Evolutionary conservation across 306 rosid species (phyloP).

Genomic region (Sophora flavescens): DNA sequence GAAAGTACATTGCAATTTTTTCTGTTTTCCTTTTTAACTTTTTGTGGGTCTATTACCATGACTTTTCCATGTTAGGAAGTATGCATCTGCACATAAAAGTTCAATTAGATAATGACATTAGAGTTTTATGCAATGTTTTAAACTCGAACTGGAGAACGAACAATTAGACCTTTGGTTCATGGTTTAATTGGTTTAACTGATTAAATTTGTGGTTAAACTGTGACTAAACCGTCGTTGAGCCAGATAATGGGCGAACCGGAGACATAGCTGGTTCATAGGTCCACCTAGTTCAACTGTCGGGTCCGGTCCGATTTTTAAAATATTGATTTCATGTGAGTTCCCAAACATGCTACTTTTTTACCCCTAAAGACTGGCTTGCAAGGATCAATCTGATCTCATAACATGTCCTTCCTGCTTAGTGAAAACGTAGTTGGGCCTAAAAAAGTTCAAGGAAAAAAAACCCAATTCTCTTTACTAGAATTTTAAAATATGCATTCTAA

Average conservation of each 20-base stretch:
- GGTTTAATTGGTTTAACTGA: no score
- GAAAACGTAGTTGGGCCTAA: not conserved
- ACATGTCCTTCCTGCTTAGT: not conserved
- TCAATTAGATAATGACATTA: conserved; percentile 27
- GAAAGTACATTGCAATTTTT: not conserved
- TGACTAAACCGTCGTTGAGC: no score
- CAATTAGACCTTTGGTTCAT: no score
- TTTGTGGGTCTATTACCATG: conserved; percentile 4
- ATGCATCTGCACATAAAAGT: conserved; percentile 9
- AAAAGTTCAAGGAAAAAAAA: not conserved
- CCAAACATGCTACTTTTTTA: not conserved
- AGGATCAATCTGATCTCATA: not conserved
- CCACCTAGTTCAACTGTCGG: no score
- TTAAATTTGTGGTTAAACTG: no score
- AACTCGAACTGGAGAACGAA: no score
- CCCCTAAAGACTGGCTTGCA: not conserved
- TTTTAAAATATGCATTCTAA: conserved; percentile 4
- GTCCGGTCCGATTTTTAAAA: no score
- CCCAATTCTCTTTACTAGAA: not conserved
- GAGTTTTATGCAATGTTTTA: no score
- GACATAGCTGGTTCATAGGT: no score
- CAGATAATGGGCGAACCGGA: no score
- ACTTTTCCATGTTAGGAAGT: conserved; percentile 11
- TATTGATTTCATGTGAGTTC: not conserved
- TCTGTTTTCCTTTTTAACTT: not conserved